Evolutionary conservation across 2,329 filamentous ascomycete species (phyloP).

Genomic region (Fusarium lateritium): DNA sequence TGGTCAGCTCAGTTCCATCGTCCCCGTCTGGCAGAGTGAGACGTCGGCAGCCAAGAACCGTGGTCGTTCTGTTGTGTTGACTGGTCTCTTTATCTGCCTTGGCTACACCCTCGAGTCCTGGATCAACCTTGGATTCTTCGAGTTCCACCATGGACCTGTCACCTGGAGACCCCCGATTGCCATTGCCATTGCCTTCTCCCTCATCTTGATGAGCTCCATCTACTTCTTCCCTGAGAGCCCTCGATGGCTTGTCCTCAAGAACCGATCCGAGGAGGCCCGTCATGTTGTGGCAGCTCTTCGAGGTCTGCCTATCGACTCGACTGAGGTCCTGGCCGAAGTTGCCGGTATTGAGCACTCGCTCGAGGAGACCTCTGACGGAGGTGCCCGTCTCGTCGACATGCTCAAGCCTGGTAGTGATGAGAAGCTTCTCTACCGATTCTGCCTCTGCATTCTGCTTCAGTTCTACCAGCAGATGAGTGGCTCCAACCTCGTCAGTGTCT

Average conservation of each 20-base stretch:
- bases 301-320: conserved; percentile 55
- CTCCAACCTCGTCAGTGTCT: conserved; percentile 50
- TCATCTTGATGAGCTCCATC: conserved; percentile 53
- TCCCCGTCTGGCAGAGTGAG: conserved; percentile 70
- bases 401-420: conserved; percentile 63
- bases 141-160: conserved; percentile 41
- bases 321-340: conserved; percentile 59
- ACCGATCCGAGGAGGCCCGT: conserved; percentile 51
- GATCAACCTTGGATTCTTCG: conserved; percentile 62
- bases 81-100: conserved; percentile 65
- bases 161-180: conserved; percentile 59
- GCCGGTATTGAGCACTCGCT: conserved; percentile 64
- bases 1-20: conserved; percentile 66
- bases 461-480: conserved; percentile 52
- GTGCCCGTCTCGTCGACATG: conserved; percentile 59
- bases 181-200: conserved; percentile 52
- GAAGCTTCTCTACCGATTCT: conserved; percentile 63
- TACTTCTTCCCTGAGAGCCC: conserved; percentile 56
- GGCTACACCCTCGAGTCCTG: conserved; percentile 60
- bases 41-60: conserved; percentile 64
- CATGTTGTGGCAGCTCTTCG: conserved; percentile 57
- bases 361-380: conserved; percentile 57
- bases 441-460: conserved; percentile 52
- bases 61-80: conserved; percentile 62
- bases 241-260: conserved; percentile 56